phyloP scores from a whole-genome alignment of 257 asterid species.

The Coffea eugenioides region DNA sequence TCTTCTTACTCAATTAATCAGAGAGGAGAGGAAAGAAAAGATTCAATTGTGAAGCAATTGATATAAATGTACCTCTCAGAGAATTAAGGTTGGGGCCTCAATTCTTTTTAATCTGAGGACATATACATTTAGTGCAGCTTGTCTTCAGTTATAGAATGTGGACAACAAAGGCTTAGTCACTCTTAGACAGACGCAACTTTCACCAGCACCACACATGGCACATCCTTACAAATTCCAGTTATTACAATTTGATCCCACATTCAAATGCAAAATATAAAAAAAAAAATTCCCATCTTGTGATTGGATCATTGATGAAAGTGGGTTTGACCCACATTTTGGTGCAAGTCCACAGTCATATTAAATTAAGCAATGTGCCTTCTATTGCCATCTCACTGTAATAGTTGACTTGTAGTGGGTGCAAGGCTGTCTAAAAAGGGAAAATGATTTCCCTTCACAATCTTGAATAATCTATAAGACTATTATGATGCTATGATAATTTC shows the following conservation, averaged over 20 bases:
- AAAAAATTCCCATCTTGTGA: not conserved
- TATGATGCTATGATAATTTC: too few species aligned
- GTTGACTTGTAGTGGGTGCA: not conserved
- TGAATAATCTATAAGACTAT: not conserved
- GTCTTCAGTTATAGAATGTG: conserved; percentile 8
- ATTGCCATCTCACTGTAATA: not conserved
- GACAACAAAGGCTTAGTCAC: not conserved
- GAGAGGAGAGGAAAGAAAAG: too few species aligned
- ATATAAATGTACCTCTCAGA: not conserved
- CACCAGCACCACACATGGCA: conserved; percentile 12
- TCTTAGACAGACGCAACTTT: not conserved
- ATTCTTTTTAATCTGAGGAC: conserved; percentile 3
- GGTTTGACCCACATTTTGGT: conserved; percentile 7
- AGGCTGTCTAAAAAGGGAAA: not conserved
- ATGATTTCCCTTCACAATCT: not conserved
- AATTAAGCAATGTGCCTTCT: not conserved
- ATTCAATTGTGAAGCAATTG: not conserved
- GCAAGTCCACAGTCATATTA: not conserved
- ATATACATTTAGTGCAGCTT: conserved; percentile 18
- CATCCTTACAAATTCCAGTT: conserved; percentile 15
- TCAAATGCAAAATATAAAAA: not conserved
- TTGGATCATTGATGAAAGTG: not conserved
- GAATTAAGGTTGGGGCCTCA: not conserved
- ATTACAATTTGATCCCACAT: not conserved
- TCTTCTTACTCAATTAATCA: not conserved